Evolutionary conservation across 1,139 yeast species (phyloP), one percentile per base, ranked within the genome.

Genomic region (Blastobotrys petasosporus): DNA sequence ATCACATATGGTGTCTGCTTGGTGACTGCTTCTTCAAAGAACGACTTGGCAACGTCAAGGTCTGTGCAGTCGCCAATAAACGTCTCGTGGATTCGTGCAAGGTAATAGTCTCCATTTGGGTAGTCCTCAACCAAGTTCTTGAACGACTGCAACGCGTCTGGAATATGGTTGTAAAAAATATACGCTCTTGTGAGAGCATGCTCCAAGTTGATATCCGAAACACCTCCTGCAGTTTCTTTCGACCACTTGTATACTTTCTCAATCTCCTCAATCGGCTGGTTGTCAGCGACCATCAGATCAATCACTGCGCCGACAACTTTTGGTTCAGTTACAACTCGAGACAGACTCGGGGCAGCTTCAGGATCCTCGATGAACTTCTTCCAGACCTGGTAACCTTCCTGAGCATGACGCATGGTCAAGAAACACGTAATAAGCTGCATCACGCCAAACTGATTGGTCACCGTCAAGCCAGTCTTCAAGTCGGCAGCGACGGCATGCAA

Each of bases 51-150:
- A 41, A 86, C 79, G 31, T 72, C 73, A 44, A 82, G 71, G 57
- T 87, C 94, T 55, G 80, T 79, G 63, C 90, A 83, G 54, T 79
- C 80, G 41, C 95, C 95, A 59, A 88, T 82, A 59, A 88, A 87
- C 2, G 85, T 75, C 53, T 83, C 73, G 65, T 85, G 95, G 43
- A 84, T 80, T 64, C 82, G 85, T 40, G 76, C 71, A 60, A 78
- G 64, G 46, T 77, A 73, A 47, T 78, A 71, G 42, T 63, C 61
- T 57, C 65, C 59, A 59, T 51, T 47, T 37, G 57, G 57, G 40
- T 53, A 65, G 42, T 52, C 63, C 52, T 53, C 62, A 57, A 57
- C 63, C 60, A 77, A 60, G 45, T 71, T 71, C 48, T 70, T 68
- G 58, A 76, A 78, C 35, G 76, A 63, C 32, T 64, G 64, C 49